Base-by-base conservation (phyloP, 345 rosid genomes). In the Linum tenue region DNA sequence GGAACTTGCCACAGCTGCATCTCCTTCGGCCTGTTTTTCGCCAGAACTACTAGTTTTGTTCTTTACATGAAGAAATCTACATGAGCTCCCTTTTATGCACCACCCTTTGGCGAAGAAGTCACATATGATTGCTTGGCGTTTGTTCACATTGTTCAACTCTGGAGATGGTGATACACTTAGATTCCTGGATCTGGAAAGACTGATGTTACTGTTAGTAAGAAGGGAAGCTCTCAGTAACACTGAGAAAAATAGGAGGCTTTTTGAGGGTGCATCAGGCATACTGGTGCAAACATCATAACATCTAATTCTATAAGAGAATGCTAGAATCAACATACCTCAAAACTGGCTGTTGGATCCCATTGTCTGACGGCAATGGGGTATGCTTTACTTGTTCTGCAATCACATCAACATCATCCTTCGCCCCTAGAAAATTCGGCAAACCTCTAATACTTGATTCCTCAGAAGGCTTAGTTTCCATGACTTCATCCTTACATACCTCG, bases 71-170 rank as follows among this genome's bases (percentile, higher is more conserved):
- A 86, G 78, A 79, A 90, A 92, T 81, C 70, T 85, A 78, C 98
- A 92, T 3, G 81, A 80, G 58, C 44, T 79, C 69, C 97, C 96
- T 73, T 72, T 90, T 67, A 77, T 68, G 84, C 98, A 92, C 94
- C 97, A 83, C 39, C 98, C 97, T 79, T 80, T 84, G 37, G 80
- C 77, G 71, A 77, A 92, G 77, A 87, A 92, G 70, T 79, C 77
- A 70, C 97, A 92, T 31, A 73, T 60, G 53, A 69, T 59, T 1
- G 86, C 91, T 17, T 78, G 71, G 60, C 86, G 87, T 72, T 80
- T 82, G 75, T 69, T 79, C 68, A 40, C 78, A 71, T 76, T 69
- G 42, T 64, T 68, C 43, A 70, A 64, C 57, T 72, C 82, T 16
- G 44, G 50, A 66, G 67, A 62, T 22, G 82, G 81, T 56, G 80